Base-by-base conservation (phyloP, 345 rosid species). In the Durio zibethinus region DNA sequence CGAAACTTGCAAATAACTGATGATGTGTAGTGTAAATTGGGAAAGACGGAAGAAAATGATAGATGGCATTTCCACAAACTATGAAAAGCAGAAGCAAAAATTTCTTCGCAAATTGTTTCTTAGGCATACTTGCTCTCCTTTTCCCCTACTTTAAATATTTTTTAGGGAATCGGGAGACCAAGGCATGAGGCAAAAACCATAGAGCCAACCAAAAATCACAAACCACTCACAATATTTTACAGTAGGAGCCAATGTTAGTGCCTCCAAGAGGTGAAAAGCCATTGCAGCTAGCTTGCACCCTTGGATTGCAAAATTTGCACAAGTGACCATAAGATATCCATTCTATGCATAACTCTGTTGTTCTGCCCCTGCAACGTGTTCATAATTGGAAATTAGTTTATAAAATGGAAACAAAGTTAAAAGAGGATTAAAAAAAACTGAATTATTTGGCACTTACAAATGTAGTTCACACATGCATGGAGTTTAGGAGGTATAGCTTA, bases 251-350 rank as follows among this genome's bases (percentile, higher is more conserved):
- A 78, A 40, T 11, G 29, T n/a, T 54, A 36, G 7, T 6, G 78
- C 65, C 84, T 76, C 54, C 78, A 65, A 10, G 72, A 76, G 74
- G 31, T 73, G 72, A 70, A 67, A 75, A 40, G 65, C 74, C 69
- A 21, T 62, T 53, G 73, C 25, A 43, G 54, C 85, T 84, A 89
- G 79, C 29, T 78, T 57, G 87, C 80, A 50, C 86, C 76, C 83
- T 92, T 90, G 80, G 88, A 89, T 81, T 93, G 97, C 84, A 94
- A 83, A 73, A 89, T 79, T 82, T 93, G 99, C 79, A 90, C 92
- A 35, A 95, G 88, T n/a, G 98, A 89, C 98, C 99, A 95, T 73
- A 95, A 82, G 66, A 95, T 84, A 82, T 93, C 99, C 97, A 95
- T 90, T 85, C 99, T 89, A 74, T 91, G 95, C 90, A 90, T 86